Evolutionary conservation across 2,329 filamentous ascomycete species (phyloP).

Genomic region (Boeremia lycopersici): DNA sequence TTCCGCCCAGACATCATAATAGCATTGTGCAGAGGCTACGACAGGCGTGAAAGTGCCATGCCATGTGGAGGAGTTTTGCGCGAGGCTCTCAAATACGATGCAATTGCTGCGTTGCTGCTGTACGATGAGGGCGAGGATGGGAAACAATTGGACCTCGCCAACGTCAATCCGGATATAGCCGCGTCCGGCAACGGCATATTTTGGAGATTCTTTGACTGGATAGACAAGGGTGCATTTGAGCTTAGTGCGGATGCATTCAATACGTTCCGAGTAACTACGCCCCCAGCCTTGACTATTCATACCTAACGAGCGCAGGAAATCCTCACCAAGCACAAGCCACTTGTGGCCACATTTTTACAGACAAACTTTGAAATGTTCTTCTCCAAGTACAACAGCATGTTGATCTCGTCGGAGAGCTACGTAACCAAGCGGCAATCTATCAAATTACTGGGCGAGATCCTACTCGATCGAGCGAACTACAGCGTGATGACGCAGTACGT

Average conservation of each 20-base stretch:
- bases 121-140: constrained; percentile 86
- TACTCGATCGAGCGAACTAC: constrained; percentile 95
- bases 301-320: constrained; percentile 70
- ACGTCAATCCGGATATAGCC: constrained; percentile 75
- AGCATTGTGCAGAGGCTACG: constrained; percentile 87
- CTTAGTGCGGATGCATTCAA: constrained; percentile 97
- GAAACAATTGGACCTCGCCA: constrained; percentile 74
- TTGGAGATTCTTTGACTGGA: constrained; percentile 97
- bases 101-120: constrained; percentile 86
- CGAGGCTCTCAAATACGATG: constrained; percentile 89
- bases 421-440: constrained; percentile 98
- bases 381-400: constrained; percentile 80
- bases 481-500: constrained; percentile 98
- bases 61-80: constrained; percentile 87
- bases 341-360: constrained; percentile 85
- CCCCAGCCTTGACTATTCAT: no score
- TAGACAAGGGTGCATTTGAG: constrained; percentile 95
- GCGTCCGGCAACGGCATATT: constrained; percentile 86
- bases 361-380: constrained; percentile 96
- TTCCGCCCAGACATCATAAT: constrained; percentile 86
- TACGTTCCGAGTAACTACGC: constrained; percentile 76
- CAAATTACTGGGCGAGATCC: constrained; percentile 92
- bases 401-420: constrained; percentile 93
- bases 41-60: constrained; percentile 87
- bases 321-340: constrained; percentile 88